These are phyloP conservation scores for Gracilaria domingensis DNA, from an alignment of 23 red algal genomes.

Conservation along the genomic window DNA sequence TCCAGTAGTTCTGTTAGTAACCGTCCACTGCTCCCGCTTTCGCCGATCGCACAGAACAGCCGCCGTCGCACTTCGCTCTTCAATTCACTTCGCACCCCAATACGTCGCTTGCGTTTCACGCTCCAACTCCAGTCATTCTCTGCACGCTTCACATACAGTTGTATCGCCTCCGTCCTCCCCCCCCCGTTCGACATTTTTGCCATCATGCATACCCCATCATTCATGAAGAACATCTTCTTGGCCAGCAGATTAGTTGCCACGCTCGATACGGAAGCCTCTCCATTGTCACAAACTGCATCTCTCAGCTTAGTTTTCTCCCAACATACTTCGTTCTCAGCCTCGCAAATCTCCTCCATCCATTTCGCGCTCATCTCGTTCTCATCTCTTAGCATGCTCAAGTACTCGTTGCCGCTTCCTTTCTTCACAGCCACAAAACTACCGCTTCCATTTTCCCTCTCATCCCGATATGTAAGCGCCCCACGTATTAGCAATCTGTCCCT, in stretches of 20 bases:
- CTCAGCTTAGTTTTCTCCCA: conserved; percentile 24
- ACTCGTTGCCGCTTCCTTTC: neutral
- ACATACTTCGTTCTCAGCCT: neutral
- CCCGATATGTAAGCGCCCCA: neutral
- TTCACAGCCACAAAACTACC: neutral
- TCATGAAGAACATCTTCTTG: conserved; percentile 23
- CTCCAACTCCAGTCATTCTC: neutral
- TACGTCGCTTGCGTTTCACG: neutral
- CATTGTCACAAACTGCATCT: conserved; percentile 9
- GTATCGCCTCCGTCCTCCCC: conserved; percentile 13
- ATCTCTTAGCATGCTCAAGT: neutral
- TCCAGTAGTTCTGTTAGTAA: neutral
- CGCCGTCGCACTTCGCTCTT: neutral
- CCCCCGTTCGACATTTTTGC: conserved; percentile 19
- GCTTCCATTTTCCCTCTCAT: conserved; percentile 8
- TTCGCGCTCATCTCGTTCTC: neutral
- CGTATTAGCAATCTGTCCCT: conserved; percentile 10
- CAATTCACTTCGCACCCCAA: neutral
- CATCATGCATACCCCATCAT: conserved; percentile 15
- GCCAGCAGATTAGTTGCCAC: conserved; percentile 7
- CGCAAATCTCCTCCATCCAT: conserved; percentile 2
- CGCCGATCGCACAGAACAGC: neutral
- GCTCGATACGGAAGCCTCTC: conserved; percentile 18
- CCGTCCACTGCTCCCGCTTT: neutral
- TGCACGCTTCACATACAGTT: neutral